Evolutionary conservation across 1,139 yeast genomes (phyloP).

Genomic region (Zygoascus hellenicus): DNA sequence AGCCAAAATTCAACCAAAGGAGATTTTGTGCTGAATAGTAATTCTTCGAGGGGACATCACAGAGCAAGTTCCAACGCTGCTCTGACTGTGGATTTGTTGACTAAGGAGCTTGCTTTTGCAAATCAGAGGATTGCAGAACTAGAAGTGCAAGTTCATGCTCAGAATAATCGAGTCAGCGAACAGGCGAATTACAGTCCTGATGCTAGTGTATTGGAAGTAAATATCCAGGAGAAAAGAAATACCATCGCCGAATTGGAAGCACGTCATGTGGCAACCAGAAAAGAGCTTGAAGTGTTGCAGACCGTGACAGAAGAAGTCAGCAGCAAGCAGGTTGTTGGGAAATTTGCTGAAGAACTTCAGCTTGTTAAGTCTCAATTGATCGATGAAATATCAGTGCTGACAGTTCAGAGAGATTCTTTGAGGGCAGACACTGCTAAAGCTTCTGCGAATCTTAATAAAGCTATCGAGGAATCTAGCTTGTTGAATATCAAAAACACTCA

Average conservation of each 20-base stretch:
- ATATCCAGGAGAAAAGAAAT: conserved; percentile 30
- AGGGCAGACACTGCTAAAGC: conserved; percentile 30
- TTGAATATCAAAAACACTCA: conserved; percentile 34
- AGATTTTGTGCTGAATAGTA: not conserved
- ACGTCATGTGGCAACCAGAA: conserved; percentile 28
- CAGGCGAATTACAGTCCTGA: conserved; percentile 11
- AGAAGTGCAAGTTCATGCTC: conserved; percentile 24
- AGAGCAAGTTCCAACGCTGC: conserved; percentile 6
- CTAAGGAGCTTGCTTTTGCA: conserved; percentile 28
- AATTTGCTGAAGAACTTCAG: conserved; percentile 27
- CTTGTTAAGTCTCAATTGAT: conserved; percentile 26
- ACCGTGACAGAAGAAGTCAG: conserved; percentile 16
- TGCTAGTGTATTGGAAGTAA: conserved; percentile 23
- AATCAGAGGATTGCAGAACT: conserved; percentile 31
- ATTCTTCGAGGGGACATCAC: conserved; percentile 1
- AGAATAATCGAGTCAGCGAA: conserved; percentile 12
- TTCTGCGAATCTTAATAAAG: conserved; percentile 24
- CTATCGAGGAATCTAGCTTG: conserved; percentile 32
- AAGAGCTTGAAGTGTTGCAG: conserved; percentile 29
- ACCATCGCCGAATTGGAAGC: conserved; percentile 36
- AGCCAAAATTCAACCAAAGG: conserved; percentile 2
- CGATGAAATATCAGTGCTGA: conserved; percentile 32
- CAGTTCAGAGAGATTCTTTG: conserved; percentile 31
- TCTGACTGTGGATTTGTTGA: conserved; percentile 13
- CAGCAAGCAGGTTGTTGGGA: conserved; percentile 24